Percentiles rank a stretch among this genome's conserved stretches.
Evolutionary conservation across 345 rosid genomes (phyloP).

Genomic region (Hibiscus syriacus): DNA sequence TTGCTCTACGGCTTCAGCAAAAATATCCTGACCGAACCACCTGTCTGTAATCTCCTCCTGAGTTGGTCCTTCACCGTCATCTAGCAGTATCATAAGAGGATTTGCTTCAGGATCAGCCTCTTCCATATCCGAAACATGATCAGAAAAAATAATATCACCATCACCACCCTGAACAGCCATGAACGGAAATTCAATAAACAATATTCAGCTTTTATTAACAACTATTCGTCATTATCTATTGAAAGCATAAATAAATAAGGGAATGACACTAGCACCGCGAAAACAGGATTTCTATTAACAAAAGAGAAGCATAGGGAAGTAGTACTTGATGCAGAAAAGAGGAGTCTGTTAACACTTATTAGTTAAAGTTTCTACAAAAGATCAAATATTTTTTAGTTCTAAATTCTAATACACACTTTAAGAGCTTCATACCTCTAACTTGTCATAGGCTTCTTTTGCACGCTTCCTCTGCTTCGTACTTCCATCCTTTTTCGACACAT

Average conservation of each 20-base stretch:
- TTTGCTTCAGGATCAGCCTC: constrained; percentile 51
- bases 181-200: neutral
- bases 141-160: constrained; percentile 33
- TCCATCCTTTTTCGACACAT: too few relatives aligned
- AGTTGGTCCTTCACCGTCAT: constrained; percentile 52
- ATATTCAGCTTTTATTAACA: neutral
- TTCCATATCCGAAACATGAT: constrained; percentile 39
- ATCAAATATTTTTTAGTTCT: neutral
- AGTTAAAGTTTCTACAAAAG: neutral
- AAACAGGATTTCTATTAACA: neutral
- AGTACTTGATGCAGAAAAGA: neutral
- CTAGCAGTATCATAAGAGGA: constrained; percentile 76
- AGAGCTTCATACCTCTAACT: too few relatives aligned
- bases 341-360: neutral
- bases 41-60: too few relatives aligned
- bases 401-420: neutral
- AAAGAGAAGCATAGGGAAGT: neutral
- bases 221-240: neutral
- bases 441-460: too few relatives aligned
- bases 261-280: neutral
- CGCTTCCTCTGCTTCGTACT: too few relatives aligned
- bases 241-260: neutral
- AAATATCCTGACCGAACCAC: too few relatives aligned
- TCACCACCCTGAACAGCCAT: constrained; percentile 47
- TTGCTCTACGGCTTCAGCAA: too few relatives aligned